These are phyloP conservation scores for Trichoderma sp. DNA, from an alignment of 2,329 filamentous ascomycete genomes.

Conservation along the genomic window DNA sequence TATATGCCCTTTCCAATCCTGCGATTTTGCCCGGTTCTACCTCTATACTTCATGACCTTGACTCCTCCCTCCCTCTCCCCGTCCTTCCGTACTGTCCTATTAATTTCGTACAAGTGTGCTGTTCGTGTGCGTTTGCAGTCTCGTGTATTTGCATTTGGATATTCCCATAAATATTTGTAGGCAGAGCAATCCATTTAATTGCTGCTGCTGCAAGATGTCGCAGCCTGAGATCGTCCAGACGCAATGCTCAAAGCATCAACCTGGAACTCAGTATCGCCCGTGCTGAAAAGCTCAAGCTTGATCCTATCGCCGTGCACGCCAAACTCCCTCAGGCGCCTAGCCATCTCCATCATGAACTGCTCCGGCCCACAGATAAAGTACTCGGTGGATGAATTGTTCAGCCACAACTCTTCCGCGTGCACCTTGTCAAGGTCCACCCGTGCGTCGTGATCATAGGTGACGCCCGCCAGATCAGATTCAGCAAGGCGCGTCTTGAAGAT, in stretches of 20 bases:
- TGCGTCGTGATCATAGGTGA: constrained; percentile 47
- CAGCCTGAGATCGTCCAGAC: constrained; percentile 1
- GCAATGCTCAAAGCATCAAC: constrained; percentile 33
- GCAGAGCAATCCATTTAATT: not conserved
- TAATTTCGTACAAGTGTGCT: not conserved
- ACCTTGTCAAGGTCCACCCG: constrained; percentile 49
- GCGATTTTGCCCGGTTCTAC: not conserved
- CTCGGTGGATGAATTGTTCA: constrained; percentile 48
- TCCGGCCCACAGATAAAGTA: constrained; percentile 59
- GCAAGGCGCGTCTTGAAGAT: constrained; percentile 54
- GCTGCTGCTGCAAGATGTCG: not conserved
- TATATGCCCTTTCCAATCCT: not conserved
- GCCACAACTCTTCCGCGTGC: constrained; percentile 46
- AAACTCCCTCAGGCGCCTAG: constrained; percentile 43
- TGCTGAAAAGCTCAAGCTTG: constrained; percentile 51
- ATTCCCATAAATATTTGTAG: not conserved
- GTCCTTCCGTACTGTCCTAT: not conserved
- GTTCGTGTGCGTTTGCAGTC: not conserved
- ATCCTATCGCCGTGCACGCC: constrained; percentile 43
- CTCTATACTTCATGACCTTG: not conserved
- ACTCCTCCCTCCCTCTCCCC: not conserved
- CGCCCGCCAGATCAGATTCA: constrained; percentile 45
- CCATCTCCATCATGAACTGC: constrained; percentile 56
- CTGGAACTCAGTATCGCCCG: constrained; percentile 45
- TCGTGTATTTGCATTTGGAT: not conserved